Evolutionary conservation across 345 rosid genomes (phyloP).

Genomic region (Moringa oleifera): DNA sequence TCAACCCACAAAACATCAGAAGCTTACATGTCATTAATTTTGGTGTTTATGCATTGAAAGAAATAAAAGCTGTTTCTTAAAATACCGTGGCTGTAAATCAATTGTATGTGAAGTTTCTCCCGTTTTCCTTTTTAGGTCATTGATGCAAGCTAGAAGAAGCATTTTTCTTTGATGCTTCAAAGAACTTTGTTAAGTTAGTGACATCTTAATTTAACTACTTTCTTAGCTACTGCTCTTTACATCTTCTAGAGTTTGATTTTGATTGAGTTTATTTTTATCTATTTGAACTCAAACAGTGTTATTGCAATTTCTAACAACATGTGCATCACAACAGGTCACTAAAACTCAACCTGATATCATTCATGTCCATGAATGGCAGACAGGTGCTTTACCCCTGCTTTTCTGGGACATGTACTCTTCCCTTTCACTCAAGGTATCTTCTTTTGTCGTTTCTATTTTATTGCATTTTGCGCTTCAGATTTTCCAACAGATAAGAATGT

Average conservation of each 20-base stretch:
- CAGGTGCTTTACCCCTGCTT: slow-evolving; percentile 48
- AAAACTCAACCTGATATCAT: slow-evolving; percentile 50
- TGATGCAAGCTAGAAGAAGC: not conserved
- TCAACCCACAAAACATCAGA: too few species aligned
- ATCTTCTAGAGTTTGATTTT: slow-evolving; percentile 6
- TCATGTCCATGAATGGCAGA: slow-evolving; percentile 65
- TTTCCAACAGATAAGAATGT: not conserved
- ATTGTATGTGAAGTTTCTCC: too few species aligned
- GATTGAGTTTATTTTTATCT: not conserved
- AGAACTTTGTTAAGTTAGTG: not conserved
- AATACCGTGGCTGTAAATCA: too few species aligned
- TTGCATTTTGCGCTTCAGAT: not conserved
- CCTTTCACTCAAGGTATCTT: slow-evolving; percentile 44
- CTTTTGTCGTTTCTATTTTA: not conserved
- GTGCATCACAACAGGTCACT: slow-evolving; percentile 32
- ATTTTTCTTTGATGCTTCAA: too few species aligned
- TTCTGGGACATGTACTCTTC: slow-evolving; percentile 55
- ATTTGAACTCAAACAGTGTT: not conserved
- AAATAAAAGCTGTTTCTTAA: too few species aligned
- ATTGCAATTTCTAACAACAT: slow-evolving; percentile 6
- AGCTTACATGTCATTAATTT: too few species aligned
- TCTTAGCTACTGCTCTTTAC: not conserved
- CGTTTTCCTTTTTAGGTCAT: too few species aligned
- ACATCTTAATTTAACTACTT: slow-evolving; percentile 7
- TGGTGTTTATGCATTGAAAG: too few species aligned